Base-by-base conservation (phyloP, 2,329 filamentous ascomycete genomes). In the Reticulascus tulasneorum region DNA sequence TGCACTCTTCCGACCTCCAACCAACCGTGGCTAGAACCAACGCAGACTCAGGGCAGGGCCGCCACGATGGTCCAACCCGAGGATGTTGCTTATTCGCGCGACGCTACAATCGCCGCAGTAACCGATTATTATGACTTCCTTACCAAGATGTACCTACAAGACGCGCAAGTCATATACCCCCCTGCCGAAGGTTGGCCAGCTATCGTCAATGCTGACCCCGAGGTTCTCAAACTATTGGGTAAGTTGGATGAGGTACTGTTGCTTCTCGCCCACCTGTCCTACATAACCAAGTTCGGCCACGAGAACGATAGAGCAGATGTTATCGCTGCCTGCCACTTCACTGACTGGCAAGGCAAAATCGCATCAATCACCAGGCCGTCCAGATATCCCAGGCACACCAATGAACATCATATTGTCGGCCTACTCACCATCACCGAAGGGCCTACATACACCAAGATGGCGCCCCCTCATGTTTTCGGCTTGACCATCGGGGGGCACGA, bases 161-260 rank as follows among this genome's bases (percentile, higher is more conserved):
- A 41, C 12, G 45, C 42, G 1, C 34, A 47, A 20, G 41, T 59
- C 23, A 47, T 51, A n/a, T 29, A 52, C 24, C 54, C 58, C 8
- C 58, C 56, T 2, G 39, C 46, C 15, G 47, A 40, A 21, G 59
- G 60, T 29, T 63, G 57, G 58, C 55, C 58, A 15, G 34, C 35
- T 10, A 45, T 56, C 12, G 54, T 47, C 9, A 28, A 40, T 15
- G 46, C 50, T 10, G n/a, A n/a, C n/a, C n/a, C n/a, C n/a, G n/a
- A n/a, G n/a, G n/a, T n/a, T n/a, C 17, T 53, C 21, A 9, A 29
- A 9, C 16, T n/a, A 38, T 35, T 56, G 26, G 45, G 47, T 29
- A 56, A 52, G 42, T 44, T 50, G 7, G 49, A 52, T 29, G 42
- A 50, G 35, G 45, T 50, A 8, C 32, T 54, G n/a, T 32, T 49